Percentiles rank a stretch among this genome's conserved stretches.
Evolutionary conservation across 202 grass and related monocot species (phyloP).

Genomic region (Zoysia matrella): DNA sequence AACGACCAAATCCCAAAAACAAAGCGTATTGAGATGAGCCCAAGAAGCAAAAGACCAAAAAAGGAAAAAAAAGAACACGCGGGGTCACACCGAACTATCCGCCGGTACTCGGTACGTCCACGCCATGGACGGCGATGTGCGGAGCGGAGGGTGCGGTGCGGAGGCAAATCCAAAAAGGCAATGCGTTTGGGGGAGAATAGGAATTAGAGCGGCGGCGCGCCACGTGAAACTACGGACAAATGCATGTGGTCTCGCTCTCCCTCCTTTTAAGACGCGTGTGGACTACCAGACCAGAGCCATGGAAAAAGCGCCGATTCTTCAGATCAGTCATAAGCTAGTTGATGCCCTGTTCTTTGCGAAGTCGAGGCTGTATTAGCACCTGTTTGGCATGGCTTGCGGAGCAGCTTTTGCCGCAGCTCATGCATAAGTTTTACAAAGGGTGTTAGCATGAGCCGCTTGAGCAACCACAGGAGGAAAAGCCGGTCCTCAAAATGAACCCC

Average conservation of each 20-base stretch:
- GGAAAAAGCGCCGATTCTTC: conserved; percentile 7
- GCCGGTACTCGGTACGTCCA: neutral
- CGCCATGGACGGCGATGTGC: conserved; percentile 37
- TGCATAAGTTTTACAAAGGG: neutral
- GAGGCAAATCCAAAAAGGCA: neutral
- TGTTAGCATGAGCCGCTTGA: too few relatives aligned
- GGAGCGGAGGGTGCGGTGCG: conserved; percentile 5
- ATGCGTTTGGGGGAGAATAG: neutral
- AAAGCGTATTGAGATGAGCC: conserved; percentile 11
- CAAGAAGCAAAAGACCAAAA: conserved; percentile 28
- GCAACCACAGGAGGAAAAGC: too few relatives aligned
- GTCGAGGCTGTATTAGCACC: conserved; percentile 16
- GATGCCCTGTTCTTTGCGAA: conserved; percentile 27
- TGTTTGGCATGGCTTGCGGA: neutral
- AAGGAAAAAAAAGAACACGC: too few relatives aligned
- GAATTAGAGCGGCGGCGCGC: neutral
- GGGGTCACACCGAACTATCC: conserved; percentile 14
- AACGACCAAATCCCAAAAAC: conserved; percentile 14
- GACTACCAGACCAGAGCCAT: conserved; percentile 3
- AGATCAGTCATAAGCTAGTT: neutral
- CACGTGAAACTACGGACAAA: conserved; percentile 58
- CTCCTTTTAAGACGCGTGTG: conserved; percentile 28
- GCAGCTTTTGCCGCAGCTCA: neutral
- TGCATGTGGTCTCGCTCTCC: conserved; percentile 57
- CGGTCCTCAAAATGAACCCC: too few relatives aligned